Base-by-base conservation (phyloP, 305 asterid species). In the Fraxinus platypoda region DNA sequence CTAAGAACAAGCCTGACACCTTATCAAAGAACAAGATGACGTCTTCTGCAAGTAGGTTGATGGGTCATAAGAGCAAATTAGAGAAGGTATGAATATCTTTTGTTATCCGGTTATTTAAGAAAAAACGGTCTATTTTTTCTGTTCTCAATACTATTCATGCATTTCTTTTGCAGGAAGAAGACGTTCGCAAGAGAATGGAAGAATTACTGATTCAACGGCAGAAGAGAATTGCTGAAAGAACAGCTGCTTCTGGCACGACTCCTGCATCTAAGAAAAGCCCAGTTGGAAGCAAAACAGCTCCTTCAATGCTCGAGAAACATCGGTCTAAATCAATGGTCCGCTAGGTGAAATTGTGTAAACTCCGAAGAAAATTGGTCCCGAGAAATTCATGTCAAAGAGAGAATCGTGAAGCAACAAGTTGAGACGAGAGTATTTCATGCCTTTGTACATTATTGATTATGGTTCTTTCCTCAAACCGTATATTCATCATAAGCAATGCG, bases 151-250 rank as follows among this genome's bases (percentile, higher is more conserved):
- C 3, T 46, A 26, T 73, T 75, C 57, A 25, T 64, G 72, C 46
- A 17, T 78, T 83, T 80, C 41, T 13, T 54, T 6, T 68, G 71
- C 88, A 94, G 97, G 97, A 91, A 84, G 98, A 94, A 82, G 98
- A 93, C 80, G 91, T 86, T 72, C 92, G 97, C 15, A 90, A 87
- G 86, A 91, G 94, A 86, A 76, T 89, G 93, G 96, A 94, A 80
- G 96, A 92, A 78, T 66, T 87, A 59, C 75, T 34, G 78, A 52
- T 91, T 21, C 85, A 92, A 88, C 89, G 98, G 35, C 96, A 94
- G 86, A 92, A 85, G 84, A 88, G 98, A 85, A 94, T 94, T 7
- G 96, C 96, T 1, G 98, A 93, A 87, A 86, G 98, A 85, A 89
- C 91, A 77, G 95, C 95, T 25, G 88, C 92, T 25, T 81, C 91